Evolutionary conservation across 2,329 filamentous ascomycete species (phyloP), one percentile per base, ranked within the genome.

Genomic region (Ophiognomonia clavigignenti-juglandacearum): DNA sequence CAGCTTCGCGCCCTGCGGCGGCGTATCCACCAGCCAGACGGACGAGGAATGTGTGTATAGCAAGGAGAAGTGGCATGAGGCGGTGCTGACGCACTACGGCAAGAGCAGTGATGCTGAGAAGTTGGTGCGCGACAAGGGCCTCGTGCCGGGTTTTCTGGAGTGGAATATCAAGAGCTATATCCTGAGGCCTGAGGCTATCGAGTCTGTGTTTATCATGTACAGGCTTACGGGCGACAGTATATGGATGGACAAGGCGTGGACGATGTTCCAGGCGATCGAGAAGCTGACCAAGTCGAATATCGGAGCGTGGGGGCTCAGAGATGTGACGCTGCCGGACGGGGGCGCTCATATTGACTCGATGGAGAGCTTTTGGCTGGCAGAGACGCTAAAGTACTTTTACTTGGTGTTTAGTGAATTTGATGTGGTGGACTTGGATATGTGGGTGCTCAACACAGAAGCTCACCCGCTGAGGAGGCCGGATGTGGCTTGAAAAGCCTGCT

Each of bases 181-280:
- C 24, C 70, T 88, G 37, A 76, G 83, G 48, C 86, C 86, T 18
- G 87, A 92, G 65, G 86, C 86, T 2, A 88, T 92, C 45, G 87
- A 92, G 68, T 86, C 82, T 13, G 78, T 93, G 4, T 92, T 88
- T 63, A 78, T 88, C 59, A 79, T 92, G 71, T 88, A 85, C 62
- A 78, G 86, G 48, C 72, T 88, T 49, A 89, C 85, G 0, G 86
- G 85, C 22, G 79, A 87, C 53, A 55, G 71, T 1, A 67, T 71
- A 40, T 85, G 82, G 74, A 79, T 79, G 59, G 76, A 85, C 48
- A 81, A 81, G 59, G 86, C 84, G 2, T 89, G 86, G 86, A 69
- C 71, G 46, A 89, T 90, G 85, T 89, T 88, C 60, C 61, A 76
- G 45, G 74, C 78, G 8, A 73, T 90, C 27, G 70, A 80, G 48